These are phyloP conservation scores for Berberis thunbergii DNA, from an alignment of 164 flowering plant genomes.

Conservation along the genomic window DNA sequence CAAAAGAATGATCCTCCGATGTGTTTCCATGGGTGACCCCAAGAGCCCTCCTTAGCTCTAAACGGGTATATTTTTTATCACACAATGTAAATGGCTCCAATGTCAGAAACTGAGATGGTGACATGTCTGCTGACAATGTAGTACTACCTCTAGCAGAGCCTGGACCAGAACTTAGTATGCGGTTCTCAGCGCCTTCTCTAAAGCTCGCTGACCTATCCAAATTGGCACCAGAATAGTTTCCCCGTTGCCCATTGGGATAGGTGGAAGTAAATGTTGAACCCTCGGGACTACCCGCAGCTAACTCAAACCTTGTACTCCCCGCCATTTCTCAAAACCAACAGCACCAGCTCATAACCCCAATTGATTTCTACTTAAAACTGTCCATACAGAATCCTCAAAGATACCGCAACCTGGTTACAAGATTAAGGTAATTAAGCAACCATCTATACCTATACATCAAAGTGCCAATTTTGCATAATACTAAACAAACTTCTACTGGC, in stretches of 20 bases:
- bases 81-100: conserved; percentile 52
- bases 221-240: conserved; percentile 29
- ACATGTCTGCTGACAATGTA: conserved; percentile 24
- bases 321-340: conserved; percentile 38
- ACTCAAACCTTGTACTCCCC: conserved; percentile 60
- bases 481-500: too few relatives aligned
- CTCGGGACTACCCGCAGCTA: conserved; percentile 50
- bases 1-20: conserved; percentile 47
- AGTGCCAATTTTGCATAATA: too few relatives aligned
- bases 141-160: conserved; percentile 25
- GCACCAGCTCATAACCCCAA: conserved; percentile 10
- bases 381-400: background rate
- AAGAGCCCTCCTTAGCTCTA: conserved; percentile 46
- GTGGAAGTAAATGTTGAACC: conserved; percentile 37
- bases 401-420: too few relatives aligned
- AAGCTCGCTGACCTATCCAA: conserved; percentile 80
- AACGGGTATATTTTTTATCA: conserved; percentile 39
- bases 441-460: too few relatives aligned
- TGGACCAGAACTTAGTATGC: conserved; percentile 34
- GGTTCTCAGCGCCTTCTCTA: conserved; percentile 51
- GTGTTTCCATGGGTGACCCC: conserved; percentile 38
- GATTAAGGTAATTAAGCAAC: too few relatives aligned
- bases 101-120: conserved; percentile 41
- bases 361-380: background rate
- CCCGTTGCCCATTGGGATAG: conserved; percentile 59